Percentiles rank a stretch among this genome's conserved stretches.
Conservation (phyloP, 2,329 filamentous ascomycete species). For the Diaporthe eres region DNA sequence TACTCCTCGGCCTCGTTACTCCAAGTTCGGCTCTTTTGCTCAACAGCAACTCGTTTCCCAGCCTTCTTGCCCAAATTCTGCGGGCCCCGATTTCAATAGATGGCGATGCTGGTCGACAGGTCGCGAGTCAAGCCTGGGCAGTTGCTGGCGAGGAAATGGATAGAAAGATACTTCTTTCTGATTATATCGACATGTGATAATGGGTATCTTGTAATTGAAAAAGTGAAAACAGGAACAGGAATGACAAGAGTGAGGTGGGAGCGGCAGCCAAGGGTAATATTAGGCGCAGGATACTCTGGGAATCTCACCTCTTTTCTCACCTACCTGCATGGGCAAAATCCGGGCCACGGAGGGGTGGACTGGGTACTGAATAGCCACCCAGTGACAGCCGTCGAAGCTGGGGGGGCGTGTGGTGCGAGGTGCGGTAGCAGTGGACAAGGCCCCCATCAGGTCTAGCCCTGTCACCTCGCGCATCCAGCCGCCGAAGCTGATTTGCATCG, state of each 20-base stretch:
- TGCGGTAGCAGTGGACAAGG: conserved; percentile 12
- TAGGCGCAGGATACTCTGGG: conserved; percentile 28
- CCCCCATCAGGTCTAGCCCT: conserved; percentile 25
- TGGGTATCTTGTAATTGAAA: conserved; percentile 27
- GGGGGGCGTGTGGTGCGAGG: neutral
- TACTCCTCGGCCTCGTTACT: conserved; percentile 9
- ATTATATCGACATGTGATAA: conserved; percentile 2
- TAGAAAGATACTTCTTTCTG: conserved; percentile 23
- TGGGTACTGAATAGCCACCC: conserved; percentile 4
- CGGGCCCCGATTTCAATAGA: neutral
- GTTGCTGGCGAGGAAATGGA: neutral
- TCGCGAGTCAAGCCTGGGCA: neutral
- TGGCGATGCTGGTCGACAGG: neutral
- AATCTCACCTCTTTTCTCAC: conserved; percentile 37
- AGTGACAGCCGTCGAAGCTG: conserved; percentile 16
- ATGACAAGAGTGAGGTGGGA: conserved; percentile 15
- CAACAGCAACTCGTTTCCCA: neutral
- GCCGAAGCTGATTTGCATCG: conserved; percentile 27
- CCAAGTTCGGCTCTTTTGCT: neutral
- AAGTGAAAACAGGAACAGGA: conserved; percentile 15
- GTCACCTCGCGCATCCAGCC: conserved; percentile 35
- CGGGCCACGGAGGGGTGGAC: neutral
- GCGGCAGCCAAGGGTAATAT: conserved; percentile 41
- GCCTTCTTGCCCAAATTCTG: neutral
- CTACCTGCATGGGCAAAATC: conserved; percentile 17